These are phyloP conservation scores for Pisolithus marmoratus DNA, from an alignment of 768 basidiomycete species.

Conservation along the genomic window DNA sequence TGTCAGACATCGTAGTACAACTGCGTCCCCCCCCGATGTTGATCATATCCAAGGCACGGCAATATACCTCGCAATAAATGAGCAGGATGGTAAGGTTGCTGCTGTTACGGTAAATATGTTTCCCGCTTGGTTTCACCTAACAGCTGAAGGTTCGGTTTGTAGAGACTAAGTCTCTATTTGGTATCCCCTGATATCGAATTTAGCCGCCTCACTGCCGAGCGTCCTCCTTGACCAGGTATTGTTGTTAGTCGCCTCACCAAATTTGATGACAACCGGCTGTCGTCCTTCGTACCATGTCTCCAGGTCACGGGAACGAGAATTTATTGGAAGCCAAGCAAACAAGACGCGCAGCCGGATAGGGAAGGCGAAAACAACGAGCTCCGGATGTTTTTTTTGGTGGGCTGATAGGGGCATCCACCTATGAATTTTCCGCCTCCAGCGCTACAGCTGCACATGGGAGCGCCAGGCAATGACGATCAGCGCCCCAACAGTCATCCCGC, in stretches of 20 bases:
- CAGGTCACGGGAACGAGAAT: conserved; percentile 51
- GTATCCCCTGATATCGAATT: conserved; percentile 21
- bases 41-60: conserved; percentile 21
- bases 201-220: conserved; percentile 18
- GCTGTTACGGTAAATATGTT: conserved; percentile 41
- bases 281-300: conserved; percentile 40
- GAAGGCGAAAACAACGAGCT: neutral
- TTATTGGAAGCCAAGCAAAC: conserved; percentile 34
- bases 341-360: too few relatives aligned
- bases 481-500: neutral
- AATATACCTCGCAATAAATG: conserved; percentile 45
- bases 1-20: conserved; percentile 31
- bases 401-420: neutral
- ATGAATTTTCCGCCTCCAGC: neutral
- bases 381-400: neutral
- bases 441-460: too few relatives aligned
- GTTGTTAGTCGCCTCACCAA: conserved; percentile 16
- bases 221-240: conserved; percentile 28
- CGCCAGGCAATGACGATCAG: neutral
- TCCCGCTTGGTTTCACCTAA: neutral
- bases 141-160: neutral
- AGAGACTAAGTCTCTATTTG: conserved; percentile 17
- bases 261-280: conserved; percentile 11
- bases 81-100: conserved; percentile 33
- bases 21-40: conserved; percentile 19